phyloP scores from a whole-genome alignment of 2,329 filamentous ascomycete genomes.

The Colletotrichum sp. region DNA sequence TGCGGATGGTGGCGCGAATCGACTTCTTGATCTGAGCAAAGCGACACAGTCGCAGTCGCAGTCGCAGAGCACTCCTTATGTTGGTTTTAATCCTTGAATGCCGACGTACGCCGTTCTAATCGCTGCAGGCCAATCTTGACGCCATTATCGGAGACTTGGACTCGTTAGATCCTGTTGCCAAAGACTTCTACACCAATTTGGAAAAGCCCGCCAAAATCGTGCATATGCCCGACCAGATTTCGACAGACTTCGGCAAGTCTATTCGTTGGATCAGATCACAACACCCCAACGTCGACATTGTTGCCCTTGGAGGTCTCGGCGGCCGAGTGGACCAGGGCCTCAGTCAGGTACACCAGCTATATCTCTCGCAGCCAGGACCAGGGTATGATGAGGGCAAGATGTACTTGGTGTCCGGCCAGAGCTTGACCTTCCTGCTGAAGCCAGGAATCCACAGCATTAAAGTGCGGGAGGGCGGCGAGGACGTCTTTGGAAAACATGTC shows the following conservation, averaged over 20 bases:
- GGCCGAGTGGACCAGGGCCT: constrained; percentile 93
- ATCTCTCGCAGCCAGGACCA: constrained; percentile 61
- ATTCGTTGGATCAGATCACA: constrained; percentile 61
- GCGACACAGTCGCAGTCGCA: not conserved
- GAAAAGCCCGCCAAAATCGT: constrained; percentile 62
- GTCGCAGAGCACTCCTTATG: not conserved
- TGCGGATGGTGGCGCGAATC: constrained; percentile 91
- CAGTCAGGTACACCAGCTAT: constrained; percentile 87
- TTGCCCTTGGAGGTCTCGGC: constrained; percentile 83
- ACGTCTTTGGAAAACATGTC: constrained; percentile 76
- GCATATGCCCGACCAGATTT: constrained; percentile 79
- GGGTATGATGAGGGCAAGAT: constrained; percentile 61
- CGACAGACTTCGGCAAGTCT: constrained; percentile 91
- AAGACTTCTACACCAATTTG: constrained; percentile 68
- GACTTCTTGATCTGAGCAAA: constrained; percentile 55
- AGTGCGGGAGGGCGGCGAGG: constrained; percentile 57
- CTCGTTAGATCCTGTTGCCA: constrained; percentile 70
- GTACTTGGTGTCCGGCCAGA: constrained; percentile 82
- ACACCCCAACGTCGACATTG: constrained; percentile 60
- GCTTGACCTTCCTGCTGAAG: constrained; percentile 82
- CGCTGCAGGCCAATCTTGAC: constrained; percentile 61
- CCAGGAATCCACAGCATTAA: constrained; percentile 71
- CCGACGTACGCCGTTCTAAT: not conserved
- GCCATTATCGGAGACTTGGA: constrained; percentile 91
- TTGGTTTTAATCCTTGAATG: not conserved